Base-by-base conservation (phyloP, 1,284 basidiomycete species). In the Puccinia horiana region DNA sequence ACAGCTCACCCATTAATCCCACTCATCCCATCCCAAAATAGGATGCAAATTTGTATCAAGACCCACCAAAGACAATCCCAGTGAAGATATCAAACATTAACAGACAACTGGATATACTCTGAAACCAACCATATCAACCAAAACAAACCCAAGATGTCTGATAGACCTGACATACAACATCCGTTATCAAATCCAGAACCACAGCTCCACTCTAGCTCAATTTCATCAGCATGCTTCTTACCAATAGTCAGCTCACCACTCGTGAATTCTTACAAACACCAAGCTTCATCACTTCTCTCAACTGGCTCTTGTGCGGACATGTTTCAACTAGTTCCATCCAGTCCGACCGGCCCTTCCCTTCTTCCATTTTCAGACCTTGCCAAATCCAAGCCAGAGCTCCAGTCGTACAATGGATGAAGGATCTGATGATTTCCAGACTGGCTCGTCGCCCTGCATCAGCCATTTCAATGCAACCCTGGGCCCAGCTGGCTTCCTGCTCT, bases 211-310 rank as follows among this genome's bases (percentile, higher is more conserved):
- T 4, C n/a, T 2, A 69, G 65, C 65, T 69, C 65, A n/a, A 26
- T 69, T 47, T 65, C 58, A 14, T 44, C 58, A 61, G 61, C n/a
- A 44, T 3, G 18, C 14, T 76, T 61, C 44, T 56, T 42, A 18
- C 75, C 75, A 26, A 49, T 23, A n/a, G 23, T 76, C 75, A 76
- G 75, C 75, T 76, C 75, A 44, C 58, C 75, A 16, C 58, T 76
- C n/a, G 75, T 44, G 23, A 65, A n/a, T 65, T 54, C 49, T 11
- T 56, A 18, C 29, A 20, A 35, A 4, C 42, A 58, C 29, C n/a
- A 58, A 37, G 56, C 58, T 8, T 76, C 75, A 42, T 76, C 75
- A 18, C 75, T 58, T 63, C 56, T 44, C 23, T 76, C 58, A 26
- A 61, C 18, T 32, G 29, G 40, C 23, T 61, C 75, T 23, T 76